phyloP scores from a whole-genome alignment of 768 basidiomycete genomes.

The Omphalotus guepiniiformis region DNA sequence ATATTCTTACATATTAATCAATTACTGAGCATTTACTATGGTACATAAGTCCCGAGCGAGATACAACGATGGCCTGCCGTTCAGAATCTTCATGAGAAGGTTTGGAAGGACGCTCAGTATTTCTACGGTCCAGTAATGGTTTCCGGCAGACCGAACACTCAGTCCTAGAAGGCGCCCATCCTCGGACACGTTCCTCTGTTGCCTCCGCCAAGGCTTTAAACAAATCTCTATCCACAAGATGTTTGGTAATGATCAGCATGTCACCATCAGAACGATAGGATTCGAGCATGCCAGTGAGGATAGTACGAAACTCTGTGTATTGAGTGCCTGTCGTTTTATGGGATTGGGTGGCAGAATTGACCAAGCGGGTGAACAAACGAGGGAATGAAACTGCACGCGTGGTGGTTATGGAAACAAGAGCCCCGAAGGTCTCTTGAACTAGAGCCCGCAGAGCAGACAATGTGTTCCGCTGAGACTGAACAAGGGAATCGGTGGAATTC shows the following conservation, averaged over 20 bases:
- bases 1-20: neutral
- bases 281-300: constrained; percentile 93
- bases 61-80: constrained; percentile 34
- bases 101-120: neutral
- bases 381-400: constrained; percentile 85
- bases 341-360: constrained; percentile 59
- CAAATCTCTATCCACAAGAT: constrained; percentile 76
- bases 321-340: constrained; percentile 53
- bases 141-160: constrained; percentile 53
- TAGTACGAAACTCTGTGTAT: constrained; percentile 88
- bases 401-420: constrained; percentile 81
- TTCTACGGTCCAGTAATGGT: constrained; percentile 31
- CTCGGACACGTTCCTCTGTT: constrained; percentile 50
- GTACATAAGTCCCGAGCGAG: constrained; percentile 58
- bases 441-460: constrained; percentile 61
- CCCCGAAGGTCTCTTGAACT: constrained; percentile 79
- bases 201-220: constrained; percentile 67
- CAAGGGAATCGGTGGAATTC: constrained; percentile 15
- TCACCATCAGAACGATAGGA: constrained; percentile 92
- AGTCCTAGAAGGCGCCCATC: constrained; percentile 54
- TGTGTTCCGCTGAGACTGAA: constrained; percentile 25
- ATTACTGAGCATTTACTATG: constrained; percentile 29
- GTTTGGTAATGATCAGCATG: constrained; percentile 79
- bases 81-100: neutral
- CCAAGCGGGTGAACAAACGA: constrained; percentile 85